Percentiles rank a stretch among this genome's conserved stretches.
Evolutionary conservation across 2,329 filamentous ascomycete genomes (phyloP).

Genomic region (Bipolaris zeicola): DNA sequence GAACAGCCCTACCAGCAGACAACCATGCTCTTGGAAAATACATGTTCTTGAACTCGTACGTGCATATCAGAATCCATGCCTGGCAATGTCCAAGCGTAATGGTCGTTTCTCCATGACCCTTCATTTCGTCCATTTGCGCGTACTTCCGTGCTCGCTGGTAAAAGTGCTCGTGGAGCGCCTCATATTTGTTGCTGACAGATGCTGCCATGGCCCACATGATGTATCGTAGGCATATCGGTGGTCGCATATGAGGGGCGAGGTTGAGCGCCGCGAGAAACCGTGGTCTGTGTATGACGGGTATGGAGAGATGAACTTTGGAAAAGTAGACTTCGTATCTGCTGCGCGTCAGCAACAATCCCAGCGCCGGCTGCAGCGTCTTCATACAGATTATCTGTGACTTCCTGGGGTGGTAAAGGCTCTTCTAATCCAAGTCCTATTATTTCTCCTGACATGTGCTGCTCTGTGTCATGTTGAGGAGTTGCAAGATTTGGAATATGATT

Average conservation of each 20-base stretch:
- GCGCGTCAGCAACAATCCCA: slow-evolving; percentile 13
- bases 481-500: slow-evolving; percentile 25
- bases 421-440: slow-evolving; percentile 81
- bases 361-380: slow-evolving; percentile 27
- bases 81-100: slow-evolving; percentile 87
- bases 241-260: slow-evolving; percentile 81
- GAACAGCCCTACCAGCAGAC: slow-evolving; percentile 80
- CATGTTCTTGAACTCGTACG: slow-evolving; percentile 97
- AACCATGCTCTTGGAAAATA: slow-evolving; percentile 96
- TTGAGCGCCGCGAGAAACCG: slow-evolving; percentile 89
- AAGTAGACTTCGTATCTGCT: slow-evolving; percentile 82
- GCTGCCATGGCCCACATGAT: slow-evolving; percentile 97
- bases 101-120: slow-evolving; percentile 86
- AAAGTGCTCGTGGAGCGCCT: slow-evolving; percentile 80
- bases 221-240: slow-evolving; percentile 87
- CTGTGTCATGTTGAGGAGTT: slow-evolving; percentile 27
- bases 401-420: slow-evolving; percentile 77
- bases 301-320: slow-evolving; percentile 82
- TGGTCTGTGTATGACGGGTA: slow-evolving; percentile 87
- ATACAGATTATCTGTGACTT: slow-evolving; percentile 85
- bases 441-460: slow-evolving; percentile 73
- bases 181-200: slow-evolving; percentile 80
- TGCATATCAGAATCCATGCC: slow-evolving; percentile 76
- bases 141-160: slow-evolving; percentile 91
- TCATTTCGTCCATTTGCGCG: slow-evolving; percentile 85